Base-by-base conservation (phyloP, 2,329 filamentous ascomycete species). In the Monosporascus sp. region DNA sequence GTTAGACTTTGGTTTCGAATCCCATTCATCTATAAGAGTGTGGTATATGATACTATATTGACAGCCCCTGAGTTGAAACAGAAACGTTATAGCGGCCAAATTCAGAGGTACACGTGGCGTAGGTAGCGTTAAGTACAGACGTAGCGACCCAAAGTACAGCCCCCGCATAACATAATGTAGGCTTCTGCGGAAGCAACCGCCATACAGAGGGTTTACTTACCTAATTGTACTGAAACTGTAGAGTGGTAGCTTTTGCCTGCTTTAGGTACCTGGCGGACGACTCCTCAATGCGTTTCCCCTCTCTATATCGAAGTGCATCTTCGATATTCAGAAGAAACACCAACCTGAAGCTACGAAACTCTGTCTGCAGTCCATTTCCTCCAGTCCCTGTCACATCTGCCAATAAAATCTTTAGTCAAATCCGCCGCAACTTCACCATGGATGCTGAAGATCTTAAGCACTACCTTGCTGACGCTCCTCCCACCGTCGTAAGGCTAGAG, bases 401-500 rank as follows among this genome's bases (percentile, higher is more conserved):
- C 39, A 52, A 51, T 44, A 46, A 46, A 9, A 3, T 17, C 20
- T n/a, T 18, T 7, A 46, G n/a, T 9, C 43, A 46, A 15, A 11
- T 46, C n/a, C 43, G 17, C 7, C 43, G 24, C 7, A 25, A 46
- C 39, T 59, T 59, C 63, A 75, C 69, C 59, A 85, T 87, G 81
- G 76, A 83, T 62, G 71, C 80, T 54, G 72, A 79, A 61, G 83
- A 86, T 59, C 75, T 86, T 57, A 77, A 77, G 70, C 88, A 96
- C 68, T 97, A 96, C 71, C 81, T 96, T 56, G 92, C 94, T 47
- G 94, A 99, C 72, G 86, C 87, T 59, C 94, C 94, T 46, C 94
- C 94, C 1, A 88, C 86, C 48, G 84, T 97, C 53, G 93, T 97
- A 54, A 85, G 87, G 48, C 82, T 99, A 49, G 87, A 90, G 70